Conservation (phyloP, 352 stramenopile genomes). For the Pythium graminicola region DNA sequence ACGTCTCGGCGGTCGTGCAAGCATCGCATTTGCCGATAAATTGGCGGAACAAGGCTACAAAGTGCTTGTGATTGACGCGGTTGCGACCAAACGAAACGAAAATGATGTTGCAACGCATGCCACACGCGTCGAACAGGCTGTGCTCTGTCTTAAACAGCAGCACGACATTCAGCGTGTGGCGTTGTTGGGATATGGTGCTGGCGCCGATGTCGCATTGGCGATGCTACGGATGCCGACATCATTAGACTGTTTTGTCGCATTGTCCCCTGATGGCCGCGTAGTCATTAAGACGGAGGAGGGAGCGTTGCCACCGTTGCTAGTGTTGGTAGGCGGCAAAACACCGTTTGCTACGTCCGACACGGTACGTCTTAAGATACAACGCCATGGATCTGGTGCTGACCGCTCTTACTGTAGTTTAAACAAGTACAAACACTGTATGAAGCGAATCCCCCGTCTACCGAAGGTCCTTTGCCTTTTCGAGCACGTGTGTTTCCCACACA, state of each 20-base stretch:
- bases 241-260: constrained; percentile 60
- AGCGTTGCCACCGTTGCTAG: constrained; percentile 37
- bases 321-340: constrained; percentile 65
- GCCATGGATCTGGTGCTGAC: too few relatives aligned
- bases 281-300: too few relatives aligned
- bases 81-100: constrained; percentile 18
- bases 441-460: background rate
- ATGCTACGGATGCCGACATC: constrained; percentile 7
- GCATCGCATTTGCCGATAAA: constrained; percentile 77
- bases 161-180: constrained; percentile 74
- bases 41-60: constrained; percentile 86
- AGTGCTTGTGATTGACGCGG: constrained; percentile 63
- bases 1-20: constrained; percentile 42
- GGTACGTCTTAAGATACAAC: constrained; percentile 47
- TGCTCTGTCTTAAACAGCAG: constrained; percentile 52
- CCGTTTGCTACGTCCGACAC: constrained; percentile 50
- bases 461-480: constrained; percentile 21
- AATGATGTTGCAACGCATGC: constrained; percentile 8
- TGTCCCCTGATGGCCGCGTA: constrained; percentile 58
- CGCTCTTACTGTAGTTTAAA: constrained; percentile 40
- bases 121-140: constrained; percentile 38
- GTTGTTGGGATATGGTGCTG: constrained; percentile 57
- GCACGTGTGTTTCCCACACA: constrained; percentile 62
- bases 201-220: constrained; percentile 25
- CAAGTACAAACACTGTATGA: constrained; percentile 27